Percentiles rank a stretch among this genome's conserved stretches.
Evolutionary conservation across 2,329 filamentous ascomycete genomes (phyloP).

Genomic region (Allantophomopsis lycopodina): DNA sequence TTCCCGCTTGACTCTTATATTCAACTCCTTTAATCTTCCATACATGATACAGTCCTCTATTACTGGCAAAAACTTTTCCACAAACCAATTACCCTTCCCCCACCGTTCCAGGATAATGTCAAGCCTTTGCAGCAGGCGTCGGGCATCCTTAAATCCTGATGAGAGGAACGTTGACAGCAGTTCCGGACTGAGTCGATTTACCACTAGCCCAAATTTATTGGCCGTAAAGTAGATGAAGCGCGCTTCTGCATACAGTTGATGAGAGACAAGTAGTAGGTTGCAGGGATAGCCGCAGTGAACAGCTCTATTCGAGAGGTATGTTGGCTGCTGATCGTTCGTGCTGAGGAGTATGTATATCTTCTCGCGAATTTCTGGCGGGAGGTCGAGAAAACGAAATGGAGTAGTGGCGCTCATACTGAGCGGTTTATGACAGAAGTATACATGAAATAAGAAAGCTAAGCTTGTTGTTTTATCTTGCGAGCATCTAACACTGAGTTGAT

Average conservation of each 20-base stretch:
- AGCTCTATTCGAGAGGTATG: not conserved
- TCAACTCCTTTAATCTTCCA: constrained; percentile 12
- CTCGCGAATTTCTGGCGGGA: constrained; percentile 14
- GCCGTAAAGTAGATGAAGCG: constrained; percentile 11
- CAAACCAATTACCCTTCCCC: constrained; percentile 12
- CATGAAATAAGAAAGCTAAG: too few species aligned
- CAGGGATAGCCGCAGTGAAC: constrained; percentile 5
- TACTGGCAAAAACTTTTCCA: constrained; percentile 4
- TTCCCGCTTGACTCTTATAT: constrained; percentile 8
- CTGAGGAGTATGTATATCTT: constrained; percentile 11
- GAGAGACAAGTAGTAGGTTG: constrained; percentile 11
- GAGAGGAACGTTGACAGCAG: constrained; percentile 6
- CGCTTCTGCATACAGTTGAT: constrained; percentile 13
- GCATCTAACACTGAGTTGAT: too few species aligned
- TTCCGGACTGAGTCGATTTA: constrained; percentile 6
- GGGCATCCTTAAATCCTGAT: constrained; percentile 6
- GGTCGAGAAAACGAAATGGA: constrained; percentile 10
- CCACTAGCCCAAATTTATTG: constrained; percentile 10
- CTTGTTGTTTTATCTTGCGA: too few species aligned
- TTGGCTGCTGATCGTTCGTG: constrained; percentile 1
- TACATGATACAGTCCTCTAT: constrained; percentile 13
- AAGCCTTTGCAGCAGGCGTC: constrained; percentile 8
- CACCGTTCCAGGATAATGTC: constrained; percentile 8
- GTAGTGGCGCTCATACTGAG: too few species aligned
- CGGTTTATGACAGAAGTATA: too few species aligned